phyloP scores from a whole-genome alignment of 495 filamentous ascomycete genomes.

The Bryoglossum gracile region DNA sequence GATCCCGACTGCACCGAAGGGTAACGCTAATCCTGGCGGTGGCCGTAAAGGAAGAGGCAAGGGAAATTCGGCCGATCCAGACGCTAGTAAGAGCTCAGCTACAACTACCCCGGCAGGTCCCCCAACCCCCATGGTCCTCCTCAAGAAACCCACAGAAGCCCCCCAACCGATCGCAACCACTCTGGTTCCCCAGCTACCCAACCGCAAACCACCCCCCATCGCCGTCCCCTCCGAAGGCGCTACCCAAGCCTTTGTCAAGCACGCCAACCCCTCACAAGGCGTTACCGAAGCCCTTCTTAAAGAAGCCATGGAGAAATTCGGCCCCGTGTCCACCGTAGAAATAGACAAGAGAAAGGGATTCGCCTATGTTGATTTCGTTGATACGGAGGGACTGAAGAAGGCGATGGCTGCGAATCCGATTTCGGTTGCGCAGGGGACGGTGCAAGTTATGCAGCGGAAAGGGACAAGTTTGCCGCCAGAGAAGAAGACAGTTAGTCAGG shows the following conservation, averaged over 20 bases:
- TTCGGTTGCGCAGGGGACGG: constrained; percentile 71
- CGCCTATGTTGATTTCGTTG: constrained; percentile 79
- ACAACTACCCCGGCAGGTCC: constrained; percentile 18
- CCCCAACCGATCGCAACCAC: constrained; percentile 24
- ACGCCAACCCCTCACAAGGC: constrained; percentile 85
- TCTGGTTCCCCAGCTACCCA: constrained; percentile 22
- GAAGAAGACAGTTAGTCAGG: constrained; percentile 18
- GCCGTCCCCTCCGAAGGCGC: constrained; percentile 41
- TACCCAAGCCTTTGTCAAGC: constrained; percentile 85
- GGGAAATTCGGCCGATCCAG: constrained; percentile 1
- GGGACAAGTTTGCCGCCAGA: constrained; percentile 32
- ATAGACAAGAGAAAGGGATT: constrained; percentile 92
- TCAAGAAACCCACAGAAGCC: constrained; percentile 23
- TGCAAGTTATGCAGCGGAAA: constrained; percentile 80
- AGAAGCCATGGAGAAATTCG: constrained; percentile 62
- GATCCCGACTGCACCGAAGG: constrained; percentile 24
- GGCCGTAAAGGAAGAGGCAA: constrained; percentile 17
- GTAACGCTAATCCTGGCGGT: constrained; percentile 3
- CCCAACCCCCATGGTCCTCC: constrained; percentile 21
- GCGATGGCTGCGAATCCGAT: constrained; percentile 78
- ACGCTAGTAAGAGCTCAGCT: constrained; percentile 16
- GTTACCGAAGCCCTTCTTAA: constrained; percentile 74
- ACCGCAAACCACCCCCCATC: constrained; percentile 17
- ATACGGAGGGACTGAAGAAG: constrained; percentile 59
- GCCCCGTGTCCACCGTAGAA: constrained; percentile 66